phyloP scores from a whole-genome alignment of 2,329 filamentous ascomycete species.

The Aspergillus tamarii region DNA sequence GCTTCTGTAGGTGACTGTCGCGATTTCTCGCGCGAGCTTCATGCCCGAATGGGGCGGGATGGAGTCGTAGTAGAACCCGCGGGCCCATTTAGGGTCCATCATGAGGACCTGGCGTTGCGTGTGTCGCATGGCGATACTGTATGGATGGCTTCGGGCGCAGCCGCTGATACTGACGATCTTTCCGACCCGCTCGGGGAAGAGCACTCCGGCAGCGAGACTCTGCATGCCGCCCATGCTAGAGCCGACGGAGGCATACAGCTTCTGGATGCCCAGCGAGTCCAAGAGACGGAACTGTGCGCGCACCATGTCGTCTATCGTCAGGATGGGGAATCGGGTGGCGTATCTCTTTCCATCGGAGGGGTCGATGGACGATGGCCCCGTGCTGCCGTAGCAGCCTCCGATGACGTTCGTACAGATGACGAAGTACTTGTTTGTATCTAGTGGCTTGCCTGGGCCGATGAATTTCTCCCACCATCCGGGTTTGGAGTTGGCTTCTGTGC shows the following conservation, averaged over 20 bases:
- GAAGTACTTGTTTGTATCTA: slow-evolving; percentile 91
- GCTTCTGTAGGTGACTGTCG: slow-evolving; percentile 94
- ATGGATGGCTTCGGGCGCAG: slow-evolving; percentile 91
- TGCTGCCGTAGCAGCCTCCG: slow-evolving; percentile 94
- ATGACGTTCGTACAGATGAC: slow-evolving; percentile 96
- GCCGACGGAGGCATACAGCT: slow-evolving; percentile 88
- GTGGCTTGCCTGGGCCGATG: slow-evolving; percentile 80
- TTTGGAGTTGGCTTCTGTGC: slow-evolving; percentile 81
- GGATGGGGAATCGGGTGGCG: slow-evolving; percentile 90
- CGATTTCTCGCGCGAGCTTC: slow-evolving; percentile 97
- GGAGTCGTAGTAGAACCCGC: slow-evolving; percentile 87
- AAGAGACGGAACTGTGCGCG: slow-evolving; percentile 89
- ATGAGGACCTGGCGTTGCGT: slow-evolving; percentile 96
- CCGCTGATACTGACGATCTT: slow-evolving; percentile 88
- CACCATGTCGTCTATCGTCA: slow-evolving; percentile 98
- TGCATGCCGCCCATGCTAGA: slow-evolving; percentile 99
- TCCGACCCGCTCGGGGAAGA: slow-evolving; percentile 80
- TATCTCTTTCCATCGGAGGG: slow-evolving; percentile 86
- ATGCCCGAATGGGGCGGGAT: slow-evolving; percentile 94
- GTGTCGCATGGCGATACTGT: slow-evolving; percentile 98
- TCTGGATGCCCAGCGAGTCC: slow-evolving; percentile 74
- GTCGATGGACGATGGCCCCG: slow-evolving; percentile 84
- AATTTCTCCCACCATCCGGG: slow-evolving; percentile 99
- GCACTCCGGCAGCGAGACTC: slow-evolving; percentile 79
- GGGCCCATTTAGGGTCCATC: slow-evolving; percentile 98